Conservation (phyloP, 1,284 basidiomycete genomes). For the Malassezia globosa region DNA sequence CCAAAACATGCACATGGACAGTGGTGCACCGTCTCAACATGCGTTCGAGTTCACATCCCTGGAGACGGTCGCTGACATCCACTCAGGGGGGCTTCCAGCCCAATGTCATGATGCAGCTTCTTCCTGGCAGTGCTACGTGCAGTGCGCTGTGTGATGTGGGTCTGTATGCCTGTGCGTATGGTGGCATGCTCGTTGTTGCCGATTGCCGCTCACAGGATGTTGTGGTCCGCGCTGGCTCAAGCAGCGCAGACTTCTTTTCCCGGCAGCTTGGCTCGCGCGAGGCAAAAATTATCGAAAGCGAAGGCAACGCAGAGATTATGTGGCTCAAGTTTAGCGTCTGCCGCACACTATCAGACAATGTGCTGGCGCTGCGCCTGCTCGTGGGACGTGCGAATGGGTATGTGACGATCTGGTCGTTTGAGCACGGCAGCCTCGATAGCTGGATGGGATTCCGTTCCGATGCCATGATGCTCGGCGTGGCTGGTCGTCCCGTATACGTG, state of each 20-base stretch:
- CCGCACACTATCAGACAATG: constrained; percentile 24
- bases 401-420: constrained; percentile 35
- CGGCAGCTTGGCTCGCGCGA: constrained; percentile 13
- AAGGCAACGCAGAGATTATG: constrained; percentile 26
- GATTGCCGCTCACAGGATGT: constrained; percentile 35
- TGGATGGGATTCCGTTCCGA: constrained; percentile 25
- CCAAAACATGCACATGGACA: constrained; percentile 1
- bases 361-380: constrained; percentile 31
- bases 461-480: not conserved
- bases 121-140: constrained; percentile 29
- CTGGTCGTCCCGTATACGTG: constrained; percentile 5
- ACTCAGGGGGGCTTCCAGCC: constrained; percentile 36
- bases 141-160: constrained; percentile 31
- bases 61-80: constrained; percentile 20
- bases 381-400: constrained; percentile 28
- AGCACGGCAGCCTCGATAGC: constrained; percentile 22
- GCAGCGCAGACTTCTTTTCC: constrained; percentile 15
- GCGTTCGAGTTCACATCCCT: constrained; percentile 19
- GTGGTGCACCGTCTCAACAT: not conserved
- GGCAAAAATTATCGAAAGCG: constrained; percentile 26
- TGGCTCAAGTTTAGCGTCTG: constrained; percentile 29
- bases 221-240: constrained; percentile 35
- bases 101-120: constrained; percentile 26
- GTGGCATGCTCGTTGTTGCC: constrained; percentile 30
- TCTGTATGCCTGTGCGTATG: constrained; percentile 34